These are phyloP conservation scores for Colletotrichum chlorophyti DNA, from an alignment of 2,329 filamentous ascomycete genomes.

Conservation along the genomic window DNA sequence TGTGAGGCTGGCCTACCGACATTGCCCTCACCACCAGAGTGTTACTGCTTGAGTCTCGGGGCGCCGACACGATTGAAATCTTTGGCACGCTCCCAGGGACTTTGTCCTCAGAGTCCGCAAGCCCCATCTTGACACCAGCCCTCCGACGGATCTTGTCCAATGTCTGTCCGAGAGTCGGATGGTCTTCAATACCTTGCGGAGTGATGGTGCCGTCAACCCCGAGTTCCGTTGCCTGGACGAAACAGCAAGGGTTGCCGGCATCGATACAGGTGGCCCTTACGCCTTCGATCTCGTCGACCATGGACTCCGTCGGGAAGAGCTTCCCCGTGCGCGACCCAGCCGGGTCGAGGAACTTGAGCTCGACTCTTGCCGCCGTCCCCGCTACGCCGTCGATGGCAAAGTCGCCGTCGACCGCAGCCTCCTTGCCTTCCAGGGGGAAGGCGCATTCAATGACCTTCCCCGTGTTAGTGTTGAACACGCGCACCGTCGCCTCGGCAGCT, in stretches of 20 bases:
- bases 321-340: constrained; percentile 69
- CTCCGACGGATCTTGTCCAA: constrained; percentile 63
- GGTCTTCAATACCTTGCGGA: constrained; percentile 59
- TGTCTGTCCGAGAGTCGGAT: constrained; percentile 47
- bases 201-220: constrained; percentile 56
- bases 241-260: constrained; percentile 69
- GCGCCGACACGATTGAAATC: constrained; percentile 60
- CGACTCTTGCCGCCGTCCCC: constrained; percentile 62
- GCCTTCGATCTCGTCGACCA: constrained; percentile 56
- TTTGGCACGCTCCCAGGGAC: constrained; percentile 68
- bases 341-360: constrained; percentile 67
- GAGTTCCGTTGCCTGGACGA: constrained; percentile 62
- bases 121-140: constrained; percentile 67
- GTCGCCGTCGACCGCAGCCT: constrained; percentile 56
- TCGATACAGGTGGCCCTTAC: constrained; percentile 65
- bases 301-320: constrained; percentile 64
- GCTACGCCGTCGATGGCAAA: constrained; percentile 71
- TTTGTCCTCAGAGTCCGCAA: constrained; percentile 45
- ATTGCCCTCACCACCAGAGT: constrained; percentile 51
- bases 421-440: constrained; percentile 58
- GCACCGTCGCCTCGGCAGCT: constrained; percentile 52
- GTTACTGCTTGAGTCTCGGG: constrained; percentile 40
- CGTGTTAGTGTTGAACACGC: constrained; percentile 76
- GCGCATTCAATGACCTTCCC: constrained; percentile 65
- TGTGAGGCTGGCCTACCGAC: constrained; percentile 63